Evolutionary conservation across 2,329 filamentous ascomycete genomes (phyloP).

Genomic region (Fusarium clavum): DNA sequence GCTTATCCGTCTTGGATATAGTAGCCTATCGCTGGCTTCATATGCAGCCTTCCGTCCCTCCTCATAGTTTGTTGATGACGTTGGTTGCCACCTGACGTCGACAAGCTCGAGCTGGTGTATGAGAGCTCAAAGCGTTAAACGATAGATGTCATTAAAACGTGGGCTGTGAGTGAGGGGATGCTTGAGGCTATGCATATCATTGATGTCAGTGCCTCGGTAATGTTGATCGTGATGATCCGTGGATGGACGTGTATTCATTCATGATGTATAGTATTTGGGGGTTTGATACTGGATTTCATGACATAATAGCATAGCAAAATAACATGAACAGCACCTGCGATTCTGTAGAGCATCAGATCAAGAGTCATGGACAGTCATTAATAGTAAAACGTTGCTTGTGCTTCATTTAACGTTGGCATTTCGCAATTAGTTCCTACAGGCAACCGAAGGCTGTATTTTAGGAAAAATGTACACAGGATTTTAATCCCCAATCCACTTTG

Average conservation of each 20-base stretch:
- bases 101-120: constrained; percentile 1
- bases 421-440: constrained; percentile 50
- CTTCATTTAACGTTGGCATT: constrained; percentile 48
- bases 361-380: background rate
- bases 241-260: background rate
- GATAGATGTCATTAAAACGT: background rate
- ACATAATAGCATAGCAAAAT: background rate
- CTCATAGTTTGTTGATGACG: constrained; percentile 28
- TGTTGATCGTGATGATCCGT: background rate
- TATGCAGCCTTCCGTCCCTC: constrained; percentile 2
- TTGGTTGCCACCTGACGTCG: constrained; percentile 28
- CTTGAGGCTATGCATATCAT: background rate
- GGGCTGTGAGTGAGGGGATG: background rate
- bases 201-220: constrained; percentile 4
- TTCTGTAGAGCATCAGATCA: background rate
- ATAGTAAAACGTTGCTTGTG: constrained; percentile 33
- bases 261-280: background rate
- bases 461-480: constrained; percentile 56
- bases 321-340: background rate
- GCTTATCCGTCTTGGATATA: constrained; percentile 17
- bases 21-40: constrained; percentile 15
- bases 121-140: background rate
- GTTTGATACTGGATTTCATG: background rate
- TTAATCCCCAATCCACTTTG: constrained; percentile 44
- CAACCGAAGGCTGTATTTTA: constrained; percentile 49